Base-by-base conservation (phyloP, 371 early-diverging fungal species). In the Cokeromyces recurvatus region DNA sequence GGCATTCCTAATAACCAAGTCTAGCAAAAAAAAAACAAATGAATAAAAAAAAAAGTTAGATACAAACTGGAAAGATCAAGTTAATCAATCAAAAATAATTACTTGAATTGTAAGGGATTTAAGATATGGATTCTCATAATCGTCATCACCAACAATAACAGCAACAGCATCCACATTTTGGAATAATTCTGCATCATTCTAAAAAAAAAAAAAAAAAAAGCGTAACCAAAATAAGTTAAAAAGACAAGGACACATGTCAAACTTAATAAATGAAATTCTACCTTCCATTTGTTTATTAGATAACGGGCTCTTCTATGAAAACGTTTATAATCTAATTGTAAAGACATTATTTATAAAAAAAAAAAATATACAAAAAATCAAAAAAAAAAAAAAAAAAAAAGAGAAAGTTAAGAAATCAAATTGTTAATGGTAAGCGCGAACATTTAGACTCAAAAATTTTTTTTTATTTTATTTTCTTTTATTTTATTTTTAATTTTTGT, bases 1-100 rank as follows among this genome's bases (percentile, higher is more conserved):
- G 96, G 98, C 54, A 92, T 88, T 22, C 96, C 97, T 44, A 97
- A 74, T 35, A 97, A 80, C 94, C 97, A 98, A 31, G 82, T 85
- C 87, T 97, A 81, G 31, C 41, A 19, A 27, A 31, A 25, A 46
- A 22, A 31, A 49, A 24, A n/a, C n/a, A n/a, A n/a, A n/a, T n/a
- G n/a, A n/a, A n/a, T n/a, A n/a, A n/a, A n/a, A n/a, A n/a, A n/a
- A 2, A 31, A 29, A 36, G 9, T 2, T 3, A 22, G n/a, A n/a
- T n/a, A n/a, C n/a, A n/a, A n/a, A n/a, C n/a, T 2, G 11, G 11
- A 40, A 25, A n/a, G n/a, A n/a, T n/a, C n/a, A n/a, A n/a, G n/a
- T n/a, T n/a, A n/a, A n/a, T n/a, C n/a, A n/a, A n/a, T n/a, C n/a
- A n/a, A n/a, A n/a, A n/a, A n/a, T n/a, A n/a, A n/a, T n/a, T 80